Conservation (phyloP, 805 yeast genomes). For the Pichia manshurica region DNA sequence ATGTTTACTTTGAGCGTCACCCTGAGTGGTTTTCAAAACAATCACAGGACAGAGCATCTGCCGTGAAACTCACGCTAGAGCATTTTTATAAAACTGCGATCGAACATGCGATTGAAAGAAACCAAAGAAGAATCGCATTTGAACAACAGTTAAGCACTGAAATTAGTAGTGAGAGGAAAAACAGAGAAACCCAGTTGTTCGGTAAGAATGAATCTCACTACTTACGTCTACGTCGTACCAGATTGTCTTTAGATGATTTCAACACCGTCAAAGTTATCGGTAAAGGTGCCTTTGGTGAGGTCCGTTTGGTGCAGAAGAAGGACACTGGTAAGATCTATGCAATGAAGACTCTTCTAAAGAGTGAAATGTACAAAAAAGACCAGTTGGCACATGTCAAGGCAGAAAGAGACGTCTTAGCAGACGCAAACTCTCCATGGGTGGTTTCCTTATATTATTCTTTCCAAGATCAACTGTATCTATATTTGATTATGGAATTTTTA, state of each 20-base stretch:
- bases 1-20: slow-evolving; percentile 73
- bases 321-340: slow-evolving; percentile 92
- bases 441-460: slow-evolving; percentile 77
- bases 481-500: slow-evolving; percentile 72
- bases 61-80: slow-evolving; percentile 74
- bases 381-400: slow-evolving; percentile 95
- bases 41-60: slow-evolving; percentile 79
- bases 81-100: slow-evolving; percentile 83
- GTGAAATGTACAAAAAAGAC: slow-evolving; percentile 92
- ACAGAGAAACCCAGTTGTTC: slow-evolving; percentile 71
- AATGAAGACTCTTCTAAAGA: slow-evolving; percentile 85
- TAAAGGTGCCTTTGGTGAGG: slow-evolving; percentile 98
- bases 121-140: slow-evolving; percentile 81
- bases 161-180: slow-evolving; percentile 79
- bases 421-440: slow-evolving; percentile 84
- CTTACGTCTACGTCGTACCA: slow-evolving; percentile 76
- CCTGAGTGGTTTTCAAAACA: slow-evolving; percentile 71
- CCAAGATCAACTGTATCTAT: slow-evolving; percentile 70
- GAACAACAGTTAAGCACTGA: slow-evolving; percentile 68
- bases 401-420: slow-evolving; percentile 91
- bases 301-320: slow-evolving; percentile 83
- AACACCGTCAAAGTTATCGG: slow-evolving; percentile 86
- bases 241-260: slow-evolving; percentile 77
- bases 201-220: slow-evolving; percentile 89
- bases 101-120: slow-evolving; percentile 89